A percentile compares a stretch with the other conserved stretches of the same genome.
These are phyloP conservation scores for Sindora glabra DNA, from an alignment of 306 rosid genomes.

Conservation along the genomic window DNA sequence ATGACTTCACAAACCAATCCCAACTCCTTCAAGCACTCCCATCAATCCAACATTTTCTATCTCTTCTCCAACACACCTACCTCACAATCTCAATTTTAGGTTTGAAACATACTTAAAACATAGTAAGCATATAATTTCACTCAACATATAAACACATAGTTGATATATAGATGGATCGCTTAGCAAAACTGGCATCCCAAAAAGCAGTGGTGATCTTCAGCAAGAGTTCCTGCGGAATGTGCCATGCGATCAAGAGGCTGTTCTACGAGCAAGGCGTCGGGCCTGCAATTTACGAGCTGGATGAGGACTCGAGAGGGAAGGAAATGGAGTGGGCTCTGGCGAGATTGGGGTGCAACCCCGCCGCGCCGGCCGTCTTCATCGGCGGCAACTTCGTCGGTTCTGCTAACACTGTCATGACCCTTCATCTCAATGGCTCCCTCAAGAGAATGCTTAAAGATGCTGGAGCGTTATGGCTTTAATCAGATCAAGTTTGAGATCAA, in stretches of 20 bases:
- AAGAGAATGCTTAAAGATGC: constrained; percentile 85
- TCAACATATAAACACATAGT: neutral
- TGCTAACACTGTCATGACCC: constrained; percentile 78
- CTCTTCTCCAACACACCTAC: neutral
- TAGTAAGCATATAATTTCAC: too few species aligned
- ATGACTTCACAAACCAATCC: constrained; percentile 21
- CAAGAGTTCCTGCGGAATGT: constrained; percentile 97
- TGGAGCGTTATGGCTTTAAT: constrained; percentile 84
- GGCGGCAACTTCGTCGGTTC: constrained; percentile 83
- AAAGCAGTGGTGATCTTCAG: constrained; percentile 97
- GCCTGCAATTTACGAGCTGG: constrained; percentile 74
- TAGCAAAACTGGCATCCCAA: constrained; percentile 65
- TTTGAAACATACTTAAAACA: too few species aligned
- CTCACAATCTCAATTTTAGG: neutral
- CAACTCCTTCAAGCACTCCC: neutral
- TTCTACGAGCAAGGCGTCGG: constrained; percentile 91
- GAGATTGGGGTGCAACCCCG: constrained; percentile 82
- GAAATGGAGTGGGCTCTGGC: constrained; percentile 89
- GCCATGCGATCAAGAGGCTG: constrained; percentile 82
- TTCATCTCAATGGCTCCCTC: constrained; percentile 80
- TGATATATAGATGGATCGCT: constrained; percentile 49
- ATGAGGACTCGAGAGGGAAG: constrained; percentile 65
- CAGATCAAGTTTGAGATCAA: neutral
- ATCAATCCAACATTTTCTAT: neutral
- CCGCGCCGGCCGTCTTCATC: constrained; percentile 81